A percentile compares a stretch with the other conserved stretches of the same genome.
These are phyloP conservation scores for Aeminium ludgeri DNA, from an alignment of 495 filamentous ascomycete genomes.

Conservation along the genomic window DNA sequence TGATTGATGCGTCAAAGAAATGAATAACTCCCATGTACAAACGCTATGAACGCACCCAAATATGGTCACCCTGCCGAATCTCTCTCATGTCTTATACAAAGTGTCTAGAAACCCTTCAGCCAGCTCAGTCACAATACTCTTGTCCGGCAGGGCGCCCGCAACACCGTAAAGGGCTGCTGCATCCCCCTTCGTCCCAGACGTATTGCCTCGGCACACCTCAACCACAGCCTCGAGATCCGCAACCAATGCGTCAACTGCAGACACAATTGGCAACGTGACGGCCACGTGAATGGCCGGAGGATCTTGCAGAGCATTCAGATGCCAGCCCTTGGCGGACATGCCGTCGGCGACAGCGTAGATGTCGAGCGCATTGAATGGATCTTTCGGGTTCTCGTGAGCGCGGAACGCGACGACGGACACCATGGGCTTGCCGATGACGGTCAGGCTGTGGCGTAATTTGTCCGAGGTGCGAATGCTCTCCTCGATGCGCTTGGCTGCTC, in stretches of 20 bases:
- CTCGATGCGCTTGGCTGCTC: conserved; percentile 69
- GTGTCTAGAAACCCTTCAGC: conserved; percentile 88
- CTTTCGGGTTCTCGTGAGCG: conserved; percentile 23
- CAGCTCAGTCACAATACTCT: conserved; percentile 80
- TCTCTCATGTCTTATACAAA: conserved; percentile 69
- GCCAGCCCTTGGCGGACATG: conserved; percentile 78
- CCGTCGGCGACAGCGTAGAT: conserved; percentile 27
- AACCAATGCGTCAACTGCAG: conserved; percentile 60
- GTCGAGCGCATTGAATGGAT: conserved; percentile 34
- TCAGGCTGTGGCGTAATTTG: conserved; percentile 49
- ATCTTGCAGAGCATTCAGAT: conserved; percentile 82
- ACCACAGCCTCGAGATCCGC: conserved; percentile 62
- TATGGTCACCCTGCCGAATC: neutral
- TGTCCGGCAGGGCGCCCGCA: conserved; percentile 85
- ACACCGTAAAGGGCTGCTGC: conserved; percentile 86
- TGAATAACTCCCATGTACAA: too few species aligned
- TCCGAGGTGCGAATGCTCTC: conserved; percentile 51
- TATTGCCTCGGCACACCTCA: conserved; percentile 53
- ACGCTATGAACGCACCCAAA: neutral
- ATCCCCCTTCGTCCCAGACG: conserved; percentile 50
- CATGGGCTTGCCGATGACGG: conserved; percentile 67
- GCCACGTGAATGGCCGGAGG: conserved; percentile 93
- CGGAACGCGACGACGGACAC: conserved; percentile 83
- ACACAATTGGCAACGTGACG: conserved; percentile 76
- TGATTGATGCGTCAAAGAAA: too few species aligned